These are phyloP conservation scores for Russula sp. DNA, from an alignment of 768 basidiomycete genomes.

Conservation along the genomic window DNA sequence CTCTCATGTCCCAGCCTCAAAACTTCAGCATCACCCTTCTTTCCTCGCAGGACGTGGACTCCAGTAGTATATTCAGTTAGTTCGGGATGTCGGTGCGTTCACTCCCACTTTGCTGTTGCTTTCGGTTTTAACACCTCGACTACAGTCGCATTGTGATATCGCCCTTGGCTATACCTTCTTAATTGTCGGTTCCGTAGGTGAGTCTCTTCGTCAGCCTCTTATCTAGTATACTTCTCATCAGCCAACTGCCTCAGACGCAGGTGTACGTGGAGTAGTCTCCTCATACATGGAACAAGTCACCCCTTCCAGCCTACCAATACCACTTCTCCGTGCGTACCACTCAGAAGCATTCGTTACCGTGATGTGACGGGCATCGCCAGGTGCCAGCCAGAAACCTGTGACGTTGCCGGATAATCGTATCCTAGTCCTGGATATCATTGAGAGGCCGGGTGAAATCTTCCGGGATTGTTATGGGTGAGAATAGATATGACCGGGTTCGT, in stretches of 20 bases:
- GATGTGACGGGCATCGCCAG: constrained; percentile 1
- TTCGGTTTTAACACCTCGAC: not conserved
- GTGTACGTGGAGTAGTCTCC: constrained; percentile 13
- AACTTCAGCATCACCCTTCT: not conserved
- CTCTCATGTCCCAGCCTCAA: not conserved
- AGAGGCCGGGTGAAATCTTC: constrained; percentile 19
- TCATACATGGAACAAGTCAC: constrained; percentile 8
- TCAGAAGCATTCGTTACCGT: too few relatives aligned
- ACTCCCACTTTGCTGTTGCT: not conserved
- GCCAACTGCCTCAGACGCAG: constrained; percentile 5
- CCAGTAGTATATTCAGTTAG: not conserved
- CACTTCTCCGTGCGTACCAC: constrained; percentile 17
- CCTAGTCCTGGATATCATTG: constrained; percentile 17
- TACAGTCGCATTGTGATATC: constrained; percentile 1
- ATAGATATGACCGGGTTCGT: not conserved
- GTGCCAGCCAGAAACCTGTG: constrained; percentile 21
- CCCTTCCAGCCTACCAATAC: not conserved
- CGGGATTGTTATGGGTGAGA: constrained; percentile 24
- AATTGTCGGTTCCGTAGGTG: constrained; percentile 14
- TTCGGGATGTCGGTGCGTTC: constrained; percentile 15
- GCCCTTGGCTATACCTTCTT: constrained; percentile 20
- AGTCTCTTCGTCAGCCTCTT: not conserved
- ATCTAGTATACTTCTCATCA: not conserved
- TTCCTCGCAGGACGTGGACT: not conserved
- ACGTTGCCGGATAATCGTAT: constrained; percentile 15